Conservation (phyloP, 305 asterid genomes). For the Solanum hybrid region DNA sequence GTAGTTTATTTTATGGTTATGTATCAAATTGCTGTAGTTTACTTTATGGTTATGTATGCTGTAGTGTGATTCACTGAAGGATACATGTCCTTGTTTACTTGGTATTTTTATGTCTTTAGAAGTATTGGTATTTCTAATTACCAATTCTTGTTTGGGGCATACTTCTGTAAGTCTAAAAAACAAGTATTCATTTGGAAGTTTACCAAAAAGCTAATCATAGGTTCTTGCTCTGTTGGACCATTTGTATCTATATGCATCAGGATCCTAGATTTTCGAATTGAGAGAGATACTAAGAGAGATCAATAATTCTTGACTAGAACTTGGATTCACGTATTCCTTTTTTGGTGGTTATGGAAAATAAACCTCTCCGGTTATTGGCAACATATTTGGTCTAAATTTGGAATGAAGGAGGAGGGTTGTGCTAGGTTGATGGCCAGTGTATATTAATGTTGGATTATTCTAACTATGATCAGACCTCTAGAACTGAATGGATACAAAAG, state of each 20-base stretch:
- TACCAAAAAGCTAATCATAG: not conserved
- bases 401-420: not conserved
- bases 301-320: not conserved
- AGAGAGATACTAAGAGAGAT: not conserved
- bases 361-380: not conserved
- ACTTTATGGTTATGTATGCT: not conserved
- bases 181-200: not conserved
- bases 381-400: not conserved
- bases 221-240: not conserved
- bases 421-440: not conserved
- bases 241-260: not conserved
- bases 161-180: not conserved
- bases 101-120: not conserved
- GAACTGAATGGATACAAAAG: not conserved
- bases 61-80: not conserved
- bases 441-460: not conserved
- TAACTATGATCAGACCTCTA: not conserved
- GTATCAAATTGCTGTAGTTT: not conserved
- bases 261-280: not conserved
- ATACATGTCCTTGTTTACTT: not conserved
- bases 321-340: not conserved
- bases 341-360: not conserved
- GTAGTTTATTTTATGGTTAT: not conserved
- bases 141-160: not conserved
- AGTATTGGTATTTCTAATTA: not conserved